Evolutionary conservation across 345 rosid species (phyloP).

Genomic region (Camelina sativa): DNA sequence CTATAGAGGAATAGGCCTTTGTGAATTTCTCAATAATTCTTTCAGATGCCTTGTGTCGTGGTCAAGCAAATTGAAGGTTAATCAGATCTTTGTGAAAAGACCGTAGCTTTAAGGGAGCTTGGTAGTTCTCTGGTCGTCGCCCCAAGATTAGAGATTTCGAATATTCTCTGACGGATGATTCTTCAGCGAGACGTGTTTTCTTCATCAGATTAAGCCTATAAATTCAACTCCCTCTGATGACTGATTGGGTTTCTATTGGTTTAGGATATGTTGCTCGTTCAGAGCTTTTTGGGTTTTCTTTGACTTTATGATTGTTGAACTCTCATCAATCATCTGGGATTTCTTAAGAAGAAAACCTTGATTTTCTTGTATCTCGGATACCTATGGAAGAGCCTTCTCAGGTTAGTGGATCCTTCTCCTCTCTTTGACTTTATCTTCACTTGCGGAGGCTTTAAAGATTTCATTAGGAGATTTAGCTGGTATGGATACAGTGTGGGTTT

Average conservation of each 20-base stretch:
- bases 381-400: slow-evolving; percentile 45
- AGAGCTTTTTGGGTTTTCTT: slow-evolving; percentile 8
- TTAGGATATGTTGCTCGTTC: slow-evolving; percentile 8
- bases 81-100: slow-evolving; percentile 37
- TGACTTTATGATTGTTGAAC: slow-evolving; percentile 5
- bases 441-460: slow-evolving; percentile 5
- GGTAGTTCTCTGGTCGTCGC: slow-evolving; percentile 14
- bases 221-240: slow-evolving; percentile 15
- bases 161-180: slow-evolving; percentile 7
- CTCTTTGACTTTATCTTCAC: slow-evolving; percentile 22
- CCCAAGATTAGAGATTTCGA: slow-evolving; percentile 34
- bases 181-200: slow-evolving; percentile 7
- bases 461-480: slow-evolving; percentile 5
- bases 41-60: slow-evolving; percentile 34
- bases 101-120: slow-evolving; percentile 36
- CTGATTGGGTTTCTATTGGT: slow-evolving; percentile 14
- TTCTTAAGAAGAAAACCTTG: slow-evolving; percentile 23
- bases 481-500: background rate
- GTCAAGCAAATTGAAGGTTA: slow-evolving; percentile 13
- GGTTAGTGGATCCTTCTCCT: slow-evolving; percentile 36
- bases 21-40: background rate
- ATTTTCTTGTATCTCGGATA: background rate
- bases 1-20: background rate
- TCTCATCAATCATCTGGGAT: slow-evolving; percentile 27
- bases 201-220: background rate